Conservation (phyloP, 1,139 yeast species). For the Sugiyamaella japonica region DNA sequence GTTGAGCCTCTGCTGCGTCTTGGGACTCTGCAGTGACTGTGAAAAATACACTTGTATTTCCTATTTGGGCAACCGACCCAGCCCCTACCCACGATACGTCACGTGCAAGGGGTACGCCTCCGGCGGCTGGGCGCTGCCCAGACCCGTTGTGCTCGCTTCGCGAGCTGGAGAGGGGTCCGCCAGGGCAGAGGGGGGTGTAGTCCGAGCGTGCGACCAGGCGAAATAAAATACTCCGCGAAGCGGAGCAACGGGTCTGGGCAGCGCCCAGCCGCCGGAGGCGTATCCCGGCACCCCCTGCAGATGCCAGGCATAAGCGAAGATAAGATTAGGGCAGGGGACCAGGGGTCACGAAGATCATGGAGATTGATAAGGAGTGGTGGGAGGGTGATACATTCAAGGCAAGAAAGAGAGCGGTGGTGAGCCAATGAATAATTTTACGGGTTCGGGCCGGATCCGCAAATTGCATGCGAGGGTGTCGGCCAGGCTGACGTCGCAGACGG, state of each 20-base stretch:
- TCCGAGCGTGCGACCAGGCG: background rate
- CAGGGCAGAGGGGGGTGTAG: too few relatives aligned
- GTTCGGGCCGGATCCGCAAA: background rate
- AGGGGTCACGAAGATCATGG: too few relatives aligned
- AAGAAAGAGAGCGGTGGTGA: background rate
- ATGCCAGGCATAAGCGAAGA: background rate
- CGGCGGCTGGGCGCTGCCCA: too few relatives aligned
- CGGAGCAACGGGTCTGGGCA: background rate
- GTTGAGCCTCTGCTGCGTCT: background rate
- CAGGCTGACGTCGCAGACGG: constrained; percentile 4
- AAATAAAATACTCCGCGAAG: background rate
- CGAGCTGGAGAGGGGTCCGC: too few relatives aligned
- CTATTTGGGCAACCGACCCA: constrained; percentile 3
- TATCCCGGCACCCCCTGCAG: too few relatives aligned
- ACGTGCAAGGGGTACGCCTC: background rate
- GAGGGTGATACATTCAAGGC: too few relatives aligned
- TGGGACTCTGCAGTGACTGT: constrained; percentile 1
- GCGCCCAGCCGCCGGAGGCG: too few relatives aligned
- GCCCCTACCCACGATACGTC: background rate
- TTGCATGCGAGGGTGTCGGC: constrained; percentile 1
- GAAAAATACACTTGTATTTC: constrained; percentile 3
- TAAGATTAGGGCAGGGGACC: background rate
- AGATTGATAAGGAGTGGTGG: background rate
- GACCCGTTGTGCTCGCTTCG: too few relatives aligned
- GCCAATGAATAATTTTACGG: background rate